Evolutionary conservation across 2,329 filamentous ascomycete genomes (phyloP), one percentile per base, ranked within the genome.

Genomic region (Paraconiothyrium brasiliense): DNA sequence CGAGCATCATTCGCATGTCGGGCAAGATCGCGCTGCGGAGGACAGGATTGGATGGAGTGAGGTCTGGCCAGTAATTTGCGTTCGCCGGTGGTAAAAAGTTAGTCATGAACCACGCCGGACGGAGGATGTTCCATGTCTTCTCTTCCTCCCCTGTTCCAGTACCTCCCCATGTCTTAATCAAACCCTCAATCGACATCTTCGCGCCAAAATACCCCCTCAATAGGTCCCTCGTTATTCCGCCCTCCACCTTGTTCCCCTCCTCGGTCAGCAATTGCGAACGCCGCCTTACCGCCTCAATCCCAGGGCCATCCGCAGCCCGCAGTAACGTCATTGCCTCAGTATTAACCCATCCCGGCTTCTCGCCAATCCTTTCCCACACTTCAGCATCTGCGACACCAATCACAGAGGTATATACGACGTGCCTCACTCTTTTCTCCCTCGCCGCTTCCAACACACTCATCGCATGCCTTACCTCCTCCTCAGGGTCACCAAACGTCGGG

Each of bases 101-200:
- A 4, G 30, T 37, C 48, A 51, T 51, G 30, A 51, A 51, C 48
- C 48, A 51, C 11, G 30, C 48, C 14, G 48, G 48, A 24, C 48
- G 48, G 8, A 51, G 30, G 16, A 51, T n/a, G 4, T 14, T 51
- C 30, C 32, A 51, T 37, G 30, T 51, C n/a, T 35, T 22, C 13
- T 27, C 8, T 10, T 11, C 24, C 44, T 47, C 44, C 3, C 5
- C 44, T 5, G 9, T 47, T 4, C 32, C 32, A 14, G 35, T 14
- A 37, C 10, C 35, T 37, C 35, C 13, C 48, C 48, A 51, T 10
- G 30, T 51, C 16, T 51, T 51, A 2, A 51, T 32, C n/a, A 16
- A 22, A 5, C 7, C 4, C 32, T 51, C 48, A 30, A 51, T 51
- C 27, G 22, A 3, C n/a, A 14, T 14, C 32, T 51, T 51, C 13